Base-by-base conservation (phyloP, 139 green algal genomes). In the Pseudopediastrum boryanum region DNA sequence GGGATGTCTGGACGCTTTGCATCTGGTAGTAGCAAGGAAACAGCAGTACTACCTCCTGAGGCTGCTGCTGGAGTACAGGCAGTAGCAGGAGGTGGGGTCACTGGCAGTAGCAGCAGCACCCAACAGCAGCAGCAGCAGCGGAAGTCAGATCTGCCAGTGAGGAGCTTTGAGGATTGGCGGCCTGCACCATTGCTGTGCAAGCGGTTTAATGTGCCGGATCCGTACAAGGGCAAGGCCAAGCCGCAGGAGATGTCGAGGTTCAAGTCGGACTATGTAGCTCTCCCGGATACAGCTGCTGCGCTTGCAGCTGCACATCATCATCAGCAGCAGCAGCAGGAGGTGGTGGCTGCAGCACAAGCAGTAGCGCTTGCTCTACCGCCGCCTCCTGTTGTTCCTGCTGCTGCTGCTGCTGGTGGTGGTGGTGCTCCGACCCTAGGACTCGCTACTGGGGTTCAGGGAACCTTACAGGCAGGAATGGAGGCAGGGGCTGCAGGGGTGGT, bases 101-200 rank as follows among this genome's bases (percentile, higher is more conserved):
- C n/a, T 38, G 54, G 50, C 38, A 68, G 69, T 58, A 46, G 61
- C 61, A 52, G 59, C 65, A 38, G 42, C 36, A 41, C 42, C 16
- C 50, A 27, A 36, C 16, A 19, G 71, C 51, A 19, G 31, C 36
- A 51, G 58, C 73, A 27, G 75, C 68, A 71, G 54, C 56, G 27
- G 71, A 75, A 48, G 48, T 76, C 58, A 6, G 21, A 78, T 12
- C 77, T 54, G 31, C 89, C 87, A 1, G 70, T 80, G 0, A 82
- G 88, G 9, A 85, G 62, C 0, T 77, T 80, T 43, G 86, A 94
- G 61, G 92, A 98, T 35, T 99, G 96, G 96, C 68, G 90, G 42
- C 96, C 96, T 10, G 85, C 80, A 50, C 85, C 93, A 6, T 85
- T 99, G 78, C 89, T 99, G 72, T 99, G 95, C 88, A 95, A 93